Base-by-base conservation (phyloP, 1,139 yeast genomes). In the Ogataea hybrid region DNA sequence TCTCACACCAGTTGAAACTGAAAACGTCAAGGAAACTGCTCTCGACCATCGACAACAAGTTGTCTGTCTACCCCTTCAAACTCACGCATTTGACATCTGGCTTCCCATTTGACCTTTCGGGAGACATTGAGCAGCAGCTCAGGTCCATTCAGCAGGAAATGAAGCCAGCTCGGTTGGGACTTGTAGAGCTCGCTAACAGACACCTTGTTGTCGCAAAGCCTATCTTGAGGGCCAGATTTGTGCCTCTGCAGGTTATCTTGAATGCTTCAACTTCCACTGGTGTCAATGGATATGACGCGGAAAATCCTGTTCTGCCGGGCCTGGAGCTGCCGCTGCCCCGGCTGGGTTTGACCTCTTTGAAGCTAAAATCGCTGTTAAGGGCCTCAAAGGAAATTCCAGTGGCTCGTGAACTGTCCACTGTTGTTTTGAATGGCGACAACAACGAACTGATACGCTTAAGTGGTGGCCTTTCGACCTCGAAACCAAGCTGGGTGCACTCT, bases 31-130 rank as follows among this genome's bases (percentile, higher is more conserved):
- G 96, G 64, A 75, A 75, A 49, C 72, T 90, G 44, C 71, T 90
- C 53, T 73, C 80, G 32, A 77, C 77, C 49, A 76, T 88, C 48
- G 96, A 88, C 62, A 79, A 77, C 52, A 64, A 71, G 33, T 77
- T 82, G 57, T 86, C 96, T 16, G 97, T 92, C 30, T 92, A 77
- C 65, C 97, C 98, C 44, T 88, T 92, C 73, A 90, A 89, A 66
- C 71, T 90, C 50, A 69, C 84, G 39, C 81, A 84, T 62, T 67
- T 84, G 39, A 72, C 84, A 12, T 69, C 71, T 18, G 58, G 65
- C 35, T 81, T 82, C 74, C 88, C 90, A 52, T 64, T 80, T 35
- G 63, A 72, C 38, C 55, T 67, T 28, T 59, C 65, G n/a, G 64
- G 67, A 37, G 61, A 65, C 27, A 58, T 65, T 28, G 62, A 62